Evolutionary conservation across 306 rosid species (phyloP).

Genomic region (Corylus americana): DNA sequence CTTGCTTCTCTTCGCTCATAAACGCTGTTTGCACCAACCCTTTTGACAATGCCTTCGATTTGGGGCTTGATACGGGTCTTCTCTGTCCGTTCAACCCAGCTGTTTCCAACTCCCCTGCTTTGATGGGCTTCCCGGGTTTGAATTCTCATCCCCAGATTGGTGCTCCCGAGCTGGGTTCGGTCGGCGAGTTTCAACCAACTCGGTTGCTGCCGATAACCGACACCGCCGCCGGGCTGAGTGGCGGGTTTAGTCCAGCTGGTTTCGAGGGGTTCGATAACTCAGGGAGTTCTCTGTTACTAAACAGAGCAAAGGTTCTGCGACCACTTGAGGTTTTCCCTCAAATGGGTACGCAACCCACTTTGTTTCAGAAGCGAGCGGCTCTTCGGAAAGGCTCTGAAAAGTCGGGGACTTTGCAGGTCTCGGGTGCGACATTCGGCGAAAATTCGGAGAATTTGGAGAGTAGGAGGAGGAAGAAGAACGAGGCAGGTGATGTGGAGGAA

Average conservation of each 20-base stretch:
- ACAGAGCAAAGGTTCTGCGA: conserved; percentile 41
- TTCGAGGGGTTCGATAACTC: conserved; percentile 46
- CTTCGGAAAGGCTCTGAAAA: conserved; percentile 39
- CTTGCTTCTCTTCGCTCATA: conserved; percentile 53
- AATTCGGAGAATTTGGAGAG: conserved; percentile 33
- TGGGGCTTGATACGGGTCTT: conserved; percentile 49
- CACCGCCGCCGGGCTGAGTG: conserved; percentile 19
- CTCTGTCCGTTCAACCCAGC: conserved; percentile 32
- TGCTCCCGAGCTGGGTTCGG: conserved; percentile 41
- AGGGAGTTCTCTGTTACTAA: conserved; percentile 44
- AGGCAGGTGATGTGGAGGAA: conserved; percentile 52
- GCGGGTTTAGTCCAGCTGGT: conserved; percentile 28
- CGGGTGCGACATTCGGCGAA: conserved; percentile 26
- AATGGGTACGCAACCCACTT: conserved; percentile 60
- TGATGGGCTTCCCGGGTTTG: conserved; percentile 42
- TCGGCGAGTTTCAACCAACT: conserved; percentile 41
- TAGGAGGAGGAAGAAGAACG: conserved; percentile 50
- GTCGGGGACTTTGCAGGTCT: conserved; percentile 46
- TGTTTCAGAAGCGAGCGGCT: conserved; percentile 76
- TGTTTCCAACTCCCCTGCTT: conserved; percentile 41
- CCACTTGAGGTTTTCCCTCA: conserved; percentile 53
- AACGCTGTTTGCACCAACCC: conserved; percentile 34
- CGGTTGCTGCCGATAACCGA: conserved; percentile 32
- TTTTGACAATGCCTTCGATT: conserved; percentile 62
- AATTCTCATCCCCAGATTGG: conserved; percentile 35